A percentile compares a stretch with the other conserved stretches of the same genome.
Conservation (phyloP, 306 rosid genomes). For the Pyrus communis region DNA sequence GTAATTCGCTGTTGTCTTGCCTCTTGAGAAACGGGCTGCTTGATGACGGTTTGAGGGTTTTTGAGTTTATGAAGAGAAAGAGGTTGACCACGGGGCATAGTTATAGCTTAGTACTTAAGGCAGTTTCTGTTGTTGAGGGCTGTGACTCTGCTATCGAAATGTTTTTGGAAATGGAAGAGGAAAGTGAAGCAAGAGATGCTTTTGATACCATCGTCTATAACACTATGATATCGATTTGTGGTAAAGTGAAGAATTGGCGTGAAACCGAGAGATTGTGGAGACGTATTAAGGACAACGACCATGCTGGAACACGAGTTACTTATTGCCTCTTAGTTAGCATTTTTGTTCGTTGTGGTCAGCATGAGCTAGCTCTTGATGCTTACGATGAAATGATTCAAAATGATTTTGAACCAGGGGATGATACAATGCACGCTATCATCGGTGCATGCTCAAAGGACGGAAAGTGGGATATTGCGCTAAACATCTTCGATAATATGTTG, state of each 20-base stretch:
- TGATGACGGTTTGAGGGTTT: conserved; percentile 57
- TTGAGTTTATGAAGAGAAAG: conserved; percentile 40
- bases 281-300: conserved; percentile 51
- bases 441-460: conserved; percentile 70
- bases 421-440: conserved; percentile 56
- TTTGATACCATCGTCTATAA: conserved; percentile 73
- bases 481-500: conserved; percentile 56
- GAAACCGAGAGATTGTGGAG: conserved; percentile 78
- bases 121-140: conserved; percentile 44
- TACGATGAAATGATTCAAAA: conserved; percentile 66
- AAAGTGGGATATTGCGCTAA: conserved; percentile 57
- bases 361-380: conserved; percentile 69
- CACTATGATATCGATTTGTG: conserved; percentile 72
- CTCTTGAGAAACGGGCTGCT: conserved; percentile 59
- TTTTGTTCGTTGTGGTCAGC: conserved; percentile 54
- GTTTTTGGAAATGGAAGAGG: conserved; percentile 43
- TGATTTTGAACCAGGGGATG: conserved; percentile 48
- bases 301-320: conserved; percentile 44
- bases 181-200: conserved; percentile 30
- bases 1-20: conserved; percentile 71
- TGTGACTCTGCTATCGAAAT: conserved; percentile 41
- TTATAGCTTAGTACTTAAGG: conserved; percentile 73
- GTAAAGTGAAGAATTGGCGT: conserved; percentile 53
- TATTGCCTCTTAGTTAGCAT: conserved; percentile 57
- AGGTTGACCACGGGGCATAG: conserved; percentile 58